phyloP scores from a whole-genome alignment of 2,329 filamentous ascomycete species.

The Xylariaceae sp. region DNA sequence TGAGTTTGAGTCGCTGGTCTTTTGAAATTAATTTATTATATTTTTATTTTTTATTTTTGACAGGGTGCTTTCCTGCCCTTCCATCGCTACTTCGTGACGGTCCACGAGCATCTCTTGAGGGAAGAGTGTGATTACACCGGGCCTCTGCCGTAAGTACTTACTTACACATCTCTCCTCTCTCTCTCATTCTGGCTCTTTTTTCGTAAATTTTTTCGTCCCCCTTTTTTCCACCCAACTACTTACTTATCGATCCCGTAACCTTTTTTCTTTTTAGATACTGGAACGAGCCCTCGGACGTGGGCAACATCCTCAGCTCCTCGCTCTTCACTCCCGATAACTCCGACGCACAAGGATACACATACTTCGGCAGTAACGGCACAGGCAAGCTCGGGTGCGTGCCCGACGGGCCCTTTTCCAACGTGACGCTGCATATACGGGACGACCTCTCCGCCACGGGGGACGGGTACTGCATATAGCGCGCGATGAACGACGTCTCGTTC shows the following conservation, averaged over 20 bases:
- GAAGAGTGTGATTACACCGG: conserved; percentile 28
- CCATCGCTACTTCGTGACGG: conserved; percentile 31
- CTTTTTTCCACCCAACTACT: no score
- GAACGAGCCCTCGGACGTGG: conserved; percentile 32
- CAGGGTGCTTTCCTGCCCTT: conserved; percentile 32
- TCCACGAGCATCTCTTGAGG: conserved; percentile 30
- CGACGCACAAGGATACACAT: no score
- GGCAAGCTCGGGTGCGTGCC: conserved; percentile 27
- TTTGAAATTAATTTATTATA: no score
- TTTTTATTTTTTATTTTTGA: background rate
- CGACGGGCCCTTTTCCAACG: conserved; percentile 32
- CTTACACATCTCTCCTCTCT: no score
- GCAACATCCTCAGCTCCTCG: conserved; percentile 22
- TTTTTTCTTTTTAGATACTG: conserved; percentile 28
- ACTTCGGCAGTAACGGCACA: conserved; percentile 31
- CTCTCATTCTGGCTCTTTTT: no score
- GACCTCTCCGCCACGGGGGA: conserved; percentile 18
- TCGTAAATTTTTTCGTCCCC: no score
- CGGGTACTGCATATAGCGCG: conserved; percentile 24
- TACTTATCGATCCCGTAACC: no score
- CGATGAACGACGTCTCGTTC: conserved; percentile 19
- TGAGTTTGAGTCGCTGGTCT: no score
- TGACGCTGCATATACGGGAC: conserved; percentile 28
- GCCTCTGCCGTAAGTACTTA: conserved; percentile 20
- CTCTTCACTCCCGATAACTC: conserved; percentile 28